Percentiles rank a stretch among this genome's conserved stretches.
Conservation (phyloP, 441 rosid genomes). For the Pelargonium australe region DNA sequence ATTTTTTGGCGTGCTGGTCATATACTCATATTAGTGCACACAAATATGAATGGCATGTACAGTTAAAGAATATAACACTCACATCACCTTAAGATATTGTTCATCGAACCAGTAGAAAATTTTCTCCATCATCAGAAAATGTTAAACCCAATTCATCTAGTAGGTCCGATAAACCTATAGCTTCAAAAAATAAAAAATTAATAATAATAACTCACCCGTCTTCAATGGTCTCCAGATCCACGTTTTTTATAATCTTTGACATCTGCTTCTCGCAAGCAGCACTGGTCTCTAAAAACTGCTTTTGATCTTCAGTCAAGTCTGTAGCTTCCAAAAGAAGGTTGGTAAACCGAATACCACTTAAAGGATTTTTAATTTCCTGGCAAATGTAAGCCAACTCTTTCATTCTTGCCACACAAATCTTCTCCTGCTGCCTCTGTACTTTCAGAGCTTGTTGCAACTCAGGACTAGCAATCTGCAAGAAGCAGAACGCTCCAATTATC, state of each 20-base stretch:
- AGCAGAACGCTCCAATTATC: constrained; percentile 68
- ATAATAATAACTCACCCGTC: constrained; percentile 45
- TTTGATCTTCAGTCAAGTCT: constrained; percentile 52
- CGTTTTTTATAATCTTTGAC: constrained; percentile 48
- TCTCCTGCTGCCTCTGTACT: constrained; percentile 63
- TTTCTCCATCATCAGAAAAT: no score
- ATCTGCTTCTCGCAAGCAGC: constrained; percentile 58
- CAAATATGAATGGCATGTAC: no score
- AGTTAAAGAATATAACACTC: no score
- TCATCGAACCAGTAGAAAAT: not conserved
- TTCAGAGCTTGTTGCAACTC: constrained; percentile 37
- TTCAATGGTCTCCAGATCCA: constrained; percentile 59
- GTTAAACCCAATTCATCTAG: not conserved
- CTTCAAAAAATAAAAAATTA: not conserved
- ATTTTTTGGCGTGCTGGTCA: no score
- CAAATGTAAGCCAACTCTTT: constrained; percentile 59
- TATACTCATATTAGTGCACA: no score
- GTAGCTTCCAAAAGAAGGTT: constrained; percentile 46
- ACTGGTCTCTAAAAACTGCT: constrained; percentile 42
- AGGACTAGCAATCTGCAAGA: constrained; percentile 61
- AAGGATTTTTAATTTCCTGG: constrained; percentile 47
- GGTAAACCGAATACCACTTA: constrained; percentile 46
- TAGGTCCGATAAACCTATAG: not conserved
- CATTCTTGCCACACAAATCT: constrained; percentile 44
- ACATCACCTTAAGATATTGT: not conserved